These are phyloP conservation scores for Musa schizocarpa DNA, from an alignment of 176 grass and related monocot species.

Conservation along the genomic window DNA sequence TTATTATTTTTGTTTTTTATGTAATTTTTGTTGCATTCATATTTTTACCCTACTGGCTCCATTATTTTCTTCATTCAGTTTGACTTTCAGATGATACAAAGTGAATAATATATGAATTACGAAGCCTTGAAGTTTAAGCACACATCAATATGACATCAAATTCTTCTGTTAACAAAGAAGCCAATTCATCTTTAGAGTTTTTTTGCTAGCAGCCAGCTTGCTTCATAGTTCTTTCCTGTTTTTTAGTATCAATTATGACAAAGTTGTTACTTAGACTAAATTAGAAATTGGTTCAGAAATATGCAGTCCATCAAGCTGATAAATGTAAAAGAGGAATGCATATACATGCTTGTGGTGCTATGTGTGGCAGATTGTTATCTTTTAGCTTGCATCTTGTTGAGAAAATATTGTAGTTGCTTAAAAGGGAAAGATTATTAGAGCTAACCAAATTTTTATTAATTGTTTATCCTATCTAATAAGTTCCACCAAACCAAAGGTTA, in stretches of 20 bases:
- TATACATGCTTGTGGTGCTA: not conserved
- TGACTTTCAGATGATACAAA: not conserved
- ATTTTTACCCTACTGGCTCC: not conserved
- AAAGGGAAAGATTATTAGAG: not conserved
- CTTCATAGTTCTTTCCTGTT: not conserved
- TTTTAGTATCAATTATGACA: not conserved
- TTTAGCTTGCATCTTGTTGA: not conserved
- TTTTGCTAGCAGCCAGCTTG: too few species aligned
- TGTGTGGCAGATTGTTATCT: not conserved
- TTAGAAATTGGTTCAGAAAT: not conserved
- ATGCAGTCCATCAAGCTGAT: not conserved
- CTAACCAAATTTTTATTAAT: not conserved
- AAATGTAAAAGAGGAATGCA: not conserved
- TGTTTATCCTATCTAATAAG: not conserved
- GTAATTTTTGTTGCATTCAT: not conserved
- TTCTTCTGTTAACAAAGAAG: too few species aligned
- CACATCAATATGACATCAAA: too few species aligned
- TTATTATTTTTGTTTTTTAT: not conserved
- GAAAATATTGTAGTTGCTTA: not conserved
- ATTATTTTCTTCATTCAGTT: not conserved
- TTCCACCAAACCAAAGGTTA: not conserved
- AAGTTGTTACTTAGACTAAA: not conserved
- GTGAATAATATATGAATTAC: not conserved
- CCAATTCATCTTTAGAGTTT: too few species aligned
- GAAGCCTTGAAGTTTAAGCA: not conserved